Base-by-base conservation (phyloP, 441 rosid genomes). In the Erodium texanum region DNA sequence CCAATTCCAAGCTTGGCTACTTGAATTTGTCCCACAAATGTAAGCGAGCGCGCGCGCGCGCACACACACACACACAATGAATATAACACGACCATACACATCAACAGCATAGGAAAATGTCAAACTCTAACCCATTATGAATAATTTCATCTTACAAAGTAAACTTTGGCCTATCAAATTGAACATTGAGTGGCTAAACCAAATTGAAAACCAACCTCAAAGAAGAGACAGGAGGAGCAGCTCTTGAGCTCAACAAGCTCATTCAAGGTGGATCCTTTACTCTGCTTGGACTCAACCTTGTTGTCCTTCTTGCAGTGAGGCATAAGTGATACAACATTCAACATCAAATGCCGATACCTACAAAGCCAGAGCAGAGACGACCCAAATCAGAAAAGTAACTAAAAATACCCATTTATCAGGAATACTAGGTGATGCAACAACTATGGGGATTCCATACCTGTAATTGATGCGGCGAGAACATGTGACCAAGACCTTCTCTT, bases 281-380 rank as follows among this genome's bases (percentile, higher is more conserved):
- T 89, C 45, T 92, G 87, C 71, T 73, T 84, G 22, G 98, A 79
- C 68, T 94, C 99, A 15, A 92, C 93, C 74, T 94, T 94, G 73
- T 82, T 94, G 66, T 94, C 98, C 75, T 92, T 94, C 90, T 94
- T 89, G 78, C 96, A 89, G 36, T 94, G 98, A 20, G 99, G 96
- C 70, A 94, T 72, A 67, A 94, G 89, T 5, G 98, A 89, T 54
- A 94, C 96, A 65, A 94, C 70, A 75, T 92, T 92, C 82, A 94
- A 71, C 98, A 94, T 94, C 91, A 94, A 74, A 82, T 92, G 97
- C 74, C 99, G 87, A 70, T 87, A 94, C 91, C 99, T 94, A 65
- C n/a, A 61, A 56, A 27, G 4, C 29, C 29, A 27, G 29, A 27
- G 29, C 29, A 27, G 29, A 27, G 29, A 27, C 29, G 48, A 11